Conservation (phyloP, 768 basidiomycete genomes). For the Cystobasidium ongulense region DNA sequence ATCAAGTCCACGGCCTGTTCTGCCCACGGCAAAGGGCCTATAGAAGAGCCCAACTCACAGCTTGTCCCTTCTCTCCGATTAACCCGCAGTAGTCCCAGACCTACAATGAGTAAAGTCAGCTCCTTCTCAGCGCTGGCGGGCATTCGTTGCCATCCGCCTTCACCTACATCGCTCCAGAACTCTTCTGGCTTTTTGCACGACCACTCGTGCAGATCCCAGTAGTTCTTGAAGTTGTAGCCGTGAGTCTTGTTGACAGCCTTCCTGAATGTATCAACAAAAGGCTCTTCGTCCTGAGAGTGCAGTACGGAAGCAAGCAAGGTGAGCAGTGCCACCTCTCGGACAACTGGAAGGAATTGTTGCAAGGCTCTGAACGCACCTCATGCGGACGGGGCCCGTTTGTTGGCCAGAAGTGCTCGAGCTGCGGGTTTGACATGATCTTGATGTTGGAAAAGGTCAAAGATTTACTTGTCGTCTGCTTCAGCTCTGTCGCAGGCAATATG, state of each 20-base stretch:
- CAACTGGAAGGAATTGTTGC: background rate
- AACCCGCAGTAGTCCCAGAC: constrained; percentile 18
- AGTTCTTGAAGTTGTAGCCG: background rate
- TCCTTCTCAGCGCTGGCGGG: no score
- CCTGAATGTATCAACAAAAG: constrained; percentile 1
- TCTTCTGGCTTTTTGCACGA: constrained; percentile 5
- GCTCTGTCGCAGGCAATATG: no score
- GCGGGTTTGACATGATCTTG: background rate
- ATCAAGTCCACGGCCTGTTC: no score
- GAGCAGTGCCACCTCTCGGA: background rate
- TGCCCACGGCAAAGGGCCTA: no score
- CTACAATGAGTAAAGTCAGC: background rate
- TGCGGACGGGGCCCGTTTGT: background rate
- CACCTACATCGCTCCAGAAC: constrained; percentile 21
- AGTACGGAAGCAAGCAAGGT: background rate
- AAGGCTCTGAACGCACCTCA: background rate
- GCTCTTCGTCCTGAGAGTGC: constrained; percentile 5
- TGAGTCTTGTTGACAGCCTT: background rate
- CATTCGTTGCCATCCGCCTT: background rate
- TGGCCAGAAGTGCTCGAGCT: constrained; percentile 8
- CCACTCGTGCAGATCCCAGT: constrained; percentile 20
- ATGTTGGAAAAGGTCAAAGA: background rate
- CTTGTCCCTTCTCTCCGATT: constrained; percentile 10
- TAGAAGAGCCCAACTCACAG: background rate
- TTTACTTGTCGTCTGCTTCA: background rate